phyloP scores from a whole-genome alignment of 192 early-diverging fungal genomes.

The Coemansia aciculifera region DNA sequence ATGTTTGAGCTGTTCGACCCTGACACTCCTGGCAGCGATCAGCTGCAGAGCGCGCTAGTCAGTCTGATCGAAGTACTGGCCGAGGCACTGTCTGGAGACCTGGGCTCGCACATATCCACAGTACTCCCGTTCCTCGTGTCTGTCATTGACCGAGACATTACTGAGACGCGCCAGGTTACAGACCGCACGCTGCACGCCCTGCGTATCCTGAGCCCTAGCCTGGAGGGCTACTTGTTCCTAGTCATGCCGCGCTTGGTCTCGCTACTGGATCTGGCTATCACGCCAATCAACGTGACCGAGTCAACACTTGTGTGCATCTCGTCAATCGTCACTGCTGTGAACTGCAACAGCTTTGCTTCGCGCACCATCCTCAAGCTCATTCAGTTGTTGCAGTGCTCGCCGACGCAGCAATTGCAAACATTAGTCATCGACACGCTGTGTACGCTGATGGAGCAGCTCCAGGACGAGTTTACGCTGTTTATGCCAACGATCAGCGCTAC shows the following conservation, averaged over 20 bases:
- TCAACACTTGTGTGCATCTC: conserved; percentile 72
- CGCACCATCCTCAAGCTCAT: conserved; percentile 85
- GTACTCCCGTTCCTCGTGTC: conserved; percentile 82
- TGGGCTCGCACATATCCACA: conserved; percentile 79
- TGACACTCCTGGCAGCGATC: conserved; percentile 67
- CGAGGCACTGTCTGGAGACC: conserved; percentile 81
- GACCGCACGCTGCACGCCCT: conserved; percentile 76
- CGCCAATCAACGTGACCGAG: conserved; percentile 61
- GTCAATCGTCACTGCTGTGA: conserved; percentile 72
- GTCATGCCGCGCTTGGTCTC: conserved; percentile 82
- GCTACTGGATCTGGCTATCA: conserved; percentile 73
- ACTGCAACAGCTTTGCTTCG: conserved; percentile 81
- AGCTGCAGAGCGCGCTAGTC: conserved; percentile 71
- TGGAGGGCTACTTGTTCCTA: conserved; percentile 91
- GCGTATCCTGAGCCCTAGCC: conserved; percentile 77
- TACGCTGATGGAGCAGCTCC: conserved; percentile 79
- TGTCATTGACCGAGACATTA: conserved; percentile 78
- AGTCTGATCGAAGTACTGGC: conserved; percentile 85
- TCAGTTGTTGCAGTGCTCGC: conserved; percentile 62
- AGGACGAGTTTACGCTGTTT: conserved; percentile 82
- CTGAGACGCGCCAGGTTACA: conserved; percentile 65
- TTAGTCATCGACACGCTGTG: conserved; percentile 81
- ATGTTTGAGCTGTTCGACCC: conserved; percentile 79
- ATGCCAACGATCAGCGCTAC: conserved; percentile 85
- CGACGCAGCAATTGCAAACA: conserved; percentile 57